Evolutionary conservation across 2,329 filamentous ascomycete genomes (phyloP).

Genomic region (Calonectria pseudoturangicola): DNA sequence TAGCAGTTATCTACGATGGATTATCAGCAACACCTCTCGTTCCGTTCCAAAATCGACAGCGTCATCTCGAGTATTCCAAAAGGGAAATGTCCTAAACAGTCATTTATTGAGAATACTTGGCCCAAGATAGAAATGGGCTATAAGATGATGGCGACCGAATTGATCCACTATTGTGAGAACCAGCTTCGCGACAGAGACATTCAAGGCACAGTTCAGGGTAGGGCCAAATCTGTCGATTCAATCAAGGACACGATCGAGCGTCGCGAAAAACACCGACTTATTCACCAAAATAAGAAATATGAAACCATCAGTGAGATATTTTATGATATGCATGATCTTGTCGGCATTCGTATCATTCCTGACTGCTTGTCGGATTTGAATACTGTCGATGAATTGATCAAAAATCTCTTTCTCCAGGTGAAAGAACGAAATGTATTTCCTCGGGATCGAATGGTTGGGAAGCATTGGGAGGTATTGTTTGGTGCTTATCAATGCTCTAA

Average conservation of each 20-base stretch:
- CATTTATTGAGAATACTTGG: background rate
- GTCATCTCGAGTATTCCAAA: background rate
- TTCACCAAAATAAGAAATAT: background rate
- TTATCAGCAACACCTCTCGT: background rate
- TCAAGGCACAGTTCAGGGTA: background rate
- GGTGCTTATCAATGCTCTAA: background rate
- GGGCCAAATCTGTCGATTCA: background rate
- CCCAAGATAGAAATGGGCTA: background rate
- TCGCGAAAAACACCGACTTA: background rate
- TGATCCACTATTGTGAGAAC: background rate
- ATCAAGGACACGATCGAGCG: background rate
- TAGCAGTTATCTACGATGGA: background rate
- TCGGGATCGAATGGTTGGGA: background rate
- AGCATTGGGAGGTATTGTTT: background rate
- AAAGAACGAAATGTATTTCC: background rate
- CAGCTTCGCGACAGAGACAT: background rate
- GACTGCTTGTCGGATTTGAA: background rate
- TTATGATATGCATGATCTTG: conserved; percentile 3
- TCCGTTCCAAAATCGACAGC: background rate
- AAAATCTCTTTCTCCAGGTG: background rate
- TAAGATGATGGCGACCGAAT: background rate
- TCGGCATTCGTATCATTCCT: background rate
- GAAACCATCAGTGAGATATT: background rate
- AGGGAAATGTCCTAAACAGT: background rate
- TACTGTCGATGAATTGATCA: background rate